Conservation (phyloP, 1,284 basidiomycete species). For the Fomitopsis betulina region DNA sequence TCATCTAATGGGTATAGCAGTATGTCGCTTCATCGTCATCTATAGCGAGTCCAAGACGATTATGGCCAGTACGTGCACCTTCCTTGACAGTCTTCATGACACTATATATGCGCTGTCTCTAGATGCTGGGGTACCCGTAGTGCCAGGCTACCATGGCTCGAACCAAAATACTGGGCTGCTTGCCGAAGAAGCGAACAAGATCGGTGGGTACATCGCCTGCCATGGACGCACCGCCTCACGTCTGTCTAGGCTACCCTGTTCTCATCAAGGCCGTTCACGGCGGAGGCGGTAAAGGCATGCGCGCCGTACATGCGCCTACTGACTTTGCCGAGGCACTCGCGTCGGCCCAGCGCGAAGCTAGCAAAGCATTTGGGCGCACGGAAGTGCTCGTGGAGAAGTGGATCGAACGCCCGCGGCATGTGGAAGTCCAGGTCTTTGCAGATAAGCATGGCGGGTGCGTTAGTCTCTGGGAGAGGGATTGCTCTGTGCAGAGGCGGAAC, state of each 20-base stretch:
- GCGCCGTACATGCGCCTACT: conserved; percentile 63
- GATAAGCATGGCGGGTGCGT: conserved; percentile 75
- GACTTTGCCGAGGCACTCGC: conserved; percentile 78
- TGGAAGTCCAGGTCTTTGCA: conserved; percentile 90
- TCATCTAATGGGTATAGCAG: not conserved
- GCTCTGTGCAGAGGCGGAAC: conserved; percentile 90
- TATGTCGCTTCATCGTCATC: conserved; percentile 3
- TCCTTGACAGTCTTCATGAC: not conserved
- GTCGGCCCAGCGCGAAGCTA: conserved; percentile 84
- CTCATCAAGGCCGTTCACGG: conserved; percentile 96
- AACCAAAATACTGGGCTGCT: conserved; percentile 70
- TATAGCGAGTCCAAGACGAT: conserved; percentile 82
- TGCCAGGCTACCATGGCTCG: conserved; percentile 84
- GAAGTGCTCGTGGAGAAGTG: conserved; percentile 86
- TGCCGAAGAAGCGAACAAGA: conserved; percentile 63
- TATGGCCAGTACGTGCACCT: conserved; percentile 65
- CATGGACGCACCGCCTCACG: not conserved
- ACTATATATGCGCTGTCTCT: not conserved
- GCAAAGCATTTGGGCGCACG: conserved; percentile 84
- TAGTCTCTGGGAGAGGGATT: conserved; percentile 91
- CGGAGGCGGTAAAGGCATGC: conserved; percentile 97
- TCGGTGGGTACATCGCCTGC: conserved; percentile 40
- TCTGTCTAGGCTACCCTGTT: conserved; percentile 72
- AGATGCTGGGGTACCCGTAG: conserved; percentile 89
- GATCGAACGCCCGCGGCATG: conserved; percentile 78